Evolutionary conservation across 129 eudicot species (phyloP).

Genomic region (Kitagawia praeruptora): DNA sequence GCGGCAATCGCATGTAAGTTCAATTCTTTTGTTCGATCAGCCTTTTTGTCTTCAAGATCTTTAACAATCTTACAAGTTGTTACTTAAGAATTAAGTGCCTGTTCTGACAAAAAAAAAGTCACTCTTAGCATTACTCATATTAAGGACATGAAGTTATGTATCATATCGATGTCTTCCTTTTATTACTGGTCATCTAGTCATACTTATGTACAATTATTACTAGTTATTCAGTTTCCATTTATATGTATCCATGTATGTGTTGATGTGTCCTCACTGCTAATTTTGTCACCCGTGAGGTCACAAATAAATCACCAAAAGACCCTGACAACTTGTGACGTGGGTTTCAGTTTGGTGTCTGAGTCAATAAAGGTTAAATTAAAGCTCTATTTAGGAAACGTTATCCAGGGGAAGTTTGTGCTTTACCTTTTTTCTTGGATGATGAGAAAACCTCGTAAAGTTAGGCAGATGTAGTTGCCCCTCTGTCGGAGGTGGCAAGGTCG

Average conservation of each 20-base stretch:
- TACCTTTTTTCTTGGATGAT: neutral
- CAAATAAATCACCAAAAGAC: neutral
- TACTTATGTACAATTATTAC: neutral
- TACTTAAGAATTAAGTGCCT: neutral
- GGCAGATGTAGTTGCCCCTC: neutral
- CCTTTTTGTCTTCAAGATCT: neutral
- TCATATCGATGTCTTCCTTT: neutral
- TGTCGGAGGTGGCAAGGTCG: neutral
- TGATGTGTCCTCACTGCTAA: neutral
- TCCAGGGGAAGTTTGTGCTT: neutral
- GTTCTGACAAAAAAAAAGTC: neutral
- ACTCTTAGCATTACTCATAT: neutral
- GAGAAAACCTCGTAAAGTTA: neutral
- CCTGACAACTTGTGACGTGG: neutral
- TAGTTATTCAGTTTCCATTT: neutral
- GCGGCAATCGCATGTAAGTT: constrained; percentile 80
- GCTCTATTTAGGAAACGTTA: neutral
- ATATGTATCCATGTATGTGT: neutral
- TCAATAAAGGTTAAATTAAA: neutral
- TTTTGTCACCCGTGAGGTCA: neutral
- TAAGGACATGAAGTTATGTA: neutral
- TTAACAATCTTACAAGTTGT: neutral
- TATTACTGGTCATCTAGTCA: neutral
- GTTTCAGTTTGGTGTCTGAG: neutral
- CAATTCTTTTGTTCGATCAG: neutral